These are phyloP conservation scores for Phylloporus scabripes DNA, from an alignment of 768 basidiomycete genomes.

Conservation along the genomic window DNA sequence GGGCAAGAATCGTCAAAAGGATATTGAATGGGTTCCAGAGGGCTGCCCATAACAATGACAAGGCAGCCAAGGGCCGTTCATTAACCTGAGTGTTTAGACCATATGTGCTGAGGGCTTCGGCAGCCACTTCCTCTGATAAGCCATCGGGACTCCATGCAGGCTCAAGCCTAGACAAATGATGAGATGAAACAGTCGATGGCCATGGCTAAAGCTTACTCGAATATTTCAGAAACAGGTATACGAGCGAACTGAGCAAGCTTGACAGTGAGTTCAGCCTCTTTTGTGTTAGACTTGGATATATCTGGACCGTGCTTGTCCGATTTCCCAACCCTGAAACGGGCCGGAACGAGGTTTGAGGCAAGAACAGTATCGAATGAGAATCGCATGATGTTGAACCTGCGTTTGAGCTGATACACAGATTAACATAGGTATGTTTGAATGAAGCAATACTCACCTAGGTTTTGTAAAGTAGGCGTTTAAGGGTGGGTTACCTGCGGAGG, in stretches of 20 bases:
- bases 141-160: slow-evolving; percentile 23
- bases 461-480: slow-evolving; percentile 14
- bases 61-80: slow-evolving; percentile 28
- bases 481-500: slow-evolving; percentile 25
- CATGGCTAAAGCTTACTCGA: slow-evolving; percentile 14
- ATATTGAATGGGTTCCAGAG: slow-evolving; percentile 35
- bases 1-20: slow-evolving; percentile 27
- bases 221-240: slow-evolving; percentile 20
- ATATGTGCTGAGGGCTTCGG: slow-evolving; percentile 16
- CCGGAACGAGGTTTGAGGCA: slow-evolving; percentile 19
- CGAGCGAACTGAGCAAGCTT: slow-evolving; percentile 26
- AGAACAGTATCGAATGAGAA: slow-evolving; percentile 17
- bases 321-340: slow-evolving; percentile 15
- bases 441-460: slow-evolving; percentile 11
- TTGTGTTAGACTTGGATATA: slow-evolving; percentile 15
- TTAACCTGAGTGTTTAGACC: slow-evolving; percentile 27
- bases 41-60: slow-evolving; percentile 29
- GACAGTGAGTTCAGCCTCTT: slow-evolving; percentile 19
- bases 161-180: slow-evolving; percentile 18
- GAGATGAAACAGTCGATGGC: neutral
- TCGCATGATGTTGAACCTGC: slow-evolving; percentile 19
- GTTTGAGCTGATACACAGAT: slow-evolving; percentile 10
- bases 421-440: neutral
- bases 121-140: slow-evolving; percentile 18
- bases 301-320: slow-evolving; percentile 23